Base-by-base conservation (phyloP, 2,329 filamentous ascomycete genomes). In the Phoma herbarum region DNA sequence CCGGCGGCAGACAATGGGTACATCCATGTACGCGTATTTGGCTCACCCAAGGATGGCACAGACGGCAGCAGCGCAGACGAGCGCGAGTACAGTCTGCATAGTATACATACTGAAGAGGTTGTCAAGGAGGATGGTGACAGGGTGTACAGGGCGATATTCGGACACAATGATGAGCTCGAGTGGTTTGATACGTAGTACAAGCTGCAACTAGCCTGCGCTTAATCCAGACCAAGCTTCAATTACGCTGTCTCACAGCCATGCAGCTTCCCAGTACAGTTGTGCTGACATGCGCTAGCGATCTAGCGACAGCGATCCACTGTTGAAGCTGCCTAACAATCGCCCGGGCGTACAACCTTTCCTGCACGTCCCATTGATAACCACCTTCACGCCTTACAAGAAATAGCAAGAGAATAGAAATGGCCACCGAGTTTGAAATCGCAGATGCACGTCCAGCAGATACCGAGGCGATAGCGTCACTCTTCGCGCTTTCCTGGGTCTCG, bases 41-140 rank as follows among this genome's bases (percentile, higher is more conserved):
- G 71, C 0, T 65, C 69, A 5, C 69, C 73, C 0, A 72, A 74
- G 44, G 72, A 76, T 0, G 72, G 72, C 11, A 76, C 72, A 5
- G 72, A 75, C 43, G 73, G 73, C 12, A 72, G 65, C 43, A 70
- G 62, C 48, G 25, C 56, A 3, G 73, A 74, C 11, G 72, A 76
- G 47, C 62, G 72, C 43, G 71, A 72, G 35, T 71, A 73, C 42
- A 74, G 67, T 54, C 41, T 76, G 18, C 73, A 76, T 29, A 72
- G 71, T 59, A 75, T 76, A 26, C 72, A 76, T 44, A 75, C 73
- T 0, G 72, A 75, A 57, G 73, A 75, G 49, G 62, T 69, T 1
- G 48, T 74, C 9, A 74, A 70, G 52, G 62, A 62, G 8, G 68
- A 73, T 56, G 71, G 69, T 0, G 72, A 75, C 25, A 62, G 65